phyloP scores from a whole-genome alignment of 345 rosid species.

The Melaleuca alternifolia region DNA sequence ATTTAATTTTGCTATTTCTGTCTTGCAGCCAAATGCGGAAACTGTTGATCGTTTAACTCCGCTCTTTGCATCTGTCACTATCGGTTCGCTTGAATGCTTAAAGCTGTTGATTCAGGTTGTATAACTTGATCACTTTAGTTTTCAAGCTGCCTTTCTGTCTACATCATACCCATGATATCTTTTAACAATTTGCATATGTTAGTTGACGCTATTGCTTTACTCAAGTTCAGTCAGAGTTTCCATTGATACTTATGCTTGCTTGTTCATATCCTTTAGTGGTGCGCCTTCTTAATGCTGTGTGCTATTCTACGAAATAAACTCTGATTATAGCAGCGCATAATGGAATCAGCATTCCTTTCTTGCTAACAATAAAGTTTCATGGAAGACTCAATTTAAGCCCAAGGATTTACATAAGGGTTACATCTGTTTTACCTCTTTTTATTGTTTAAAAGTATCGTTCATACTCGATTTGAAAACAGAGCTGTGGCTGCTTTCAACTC shows the following conservation, averaged over 20 bases:
- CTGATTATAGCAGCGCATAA: no score
- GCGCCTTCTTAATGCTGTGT: not conserved
- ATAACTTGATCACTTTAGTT: not conserved
- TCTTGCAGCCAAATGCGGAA: conserved; percentile 73
- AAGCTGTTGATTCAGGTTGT: conserved; percentile 67
- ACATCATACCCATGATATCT: no score
- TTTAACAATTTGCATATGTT: no score
- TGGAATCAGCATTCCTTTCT: no score
- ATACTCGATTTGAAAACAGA: not conserved
- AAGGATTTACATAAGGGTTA: no score
- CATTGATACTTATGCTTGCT: not conserved
- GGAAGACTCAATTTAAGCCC: no score
- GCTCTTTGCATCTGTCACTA: conserved; percentile 72
- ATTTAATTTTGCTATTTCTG: not conserved
- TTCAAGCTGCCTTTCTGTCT: no score
- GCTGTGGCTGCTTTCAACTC: not conserved
- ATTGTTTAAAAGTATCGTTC: not conserved
- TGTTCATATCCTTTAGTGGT: not conserved
- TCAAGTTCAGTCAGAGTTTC: not conserved
- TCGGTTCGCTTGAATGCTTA: conserved; percentile 59
- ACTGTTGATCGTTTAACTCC: conserved; percentile 80
- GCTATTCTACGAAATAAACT: no score
- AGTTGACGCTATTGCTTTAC: not conserved
- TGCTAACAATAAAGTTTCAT: no score
- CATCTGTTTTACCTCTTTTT: no score